These are phyloP conservation scores for Chrysoporthe austroafricana DNA, from an alignment of 2,329 filamentous ascomycete genomes.

Conservation along the genomic window DNA sequence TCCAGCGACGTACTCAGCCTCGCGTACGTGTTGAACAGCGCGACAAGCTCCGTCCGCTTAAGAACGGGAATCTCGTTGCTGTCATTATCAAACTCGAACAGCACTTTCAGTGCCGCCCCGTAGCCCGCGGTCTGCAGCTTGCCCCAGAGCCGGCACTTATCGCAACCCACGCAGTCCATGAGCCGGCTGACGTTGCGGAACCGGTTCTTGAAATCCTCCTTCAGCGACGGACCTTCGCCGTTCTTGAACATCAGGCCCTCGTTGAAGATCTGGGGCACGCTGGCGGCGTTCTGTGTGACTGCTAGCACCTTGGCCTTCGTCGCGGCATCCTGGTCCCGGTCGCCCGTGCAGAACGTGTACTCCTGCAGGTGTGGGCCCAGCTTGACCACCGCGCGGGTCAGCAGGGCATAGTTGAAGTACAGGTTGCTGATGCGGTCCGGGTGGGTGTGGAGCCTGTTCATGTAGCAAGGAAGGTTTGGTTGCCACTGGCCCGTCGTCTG, in stretches of 20 bases:
- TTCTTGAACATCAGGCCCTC: slow-evolving; percentile 94
- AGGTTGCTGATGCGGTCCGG: slow-evolving; percentile 95
- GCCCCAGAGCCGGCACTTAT: slow-evolving; percentile 98
- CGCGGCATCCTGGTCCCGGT: slow-evolving; percentile 73
- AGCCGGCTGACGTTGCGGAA: slow-evolving; percentile 96
- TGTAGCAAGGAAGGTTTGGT: slow-evolving; percentile 89
- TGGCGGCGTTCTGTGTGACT: slow-evolving; percentile 72
- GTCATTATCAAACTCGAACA: slow-evolving; percentile 85
- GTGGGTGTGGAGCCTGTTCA: slow-evolving; percentile 77
- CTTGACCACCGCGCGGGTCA: slow-evolving; percentile 89
- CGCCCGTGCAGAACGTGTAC: slow-evolving; percentile 93
- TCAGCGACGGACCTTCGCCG: slow-evolving; percentile 74
- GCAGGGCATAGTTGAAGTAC: slow-evolving; percentile 98
- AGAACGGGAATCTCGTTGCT: slow-evolving; percentile 69
- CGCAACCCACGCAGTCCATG: slow-evolving; percentile 98
- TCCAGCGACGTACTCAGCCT: slow-evolving; percentile 81
- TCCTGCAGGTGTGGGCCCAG: slow-evolving; percentile 75
- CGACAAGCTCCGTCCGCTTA: slow-evolving; percentile 88
- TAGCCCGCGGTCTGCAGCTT: slow-evolving; percentile 96
- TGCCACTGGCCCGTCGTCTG: slow-evolving; percentile 93
- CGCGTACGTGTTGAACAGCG: slow-evolving; percentile 91
- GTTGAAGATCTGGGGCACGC: slow-evolving; percentile 83
- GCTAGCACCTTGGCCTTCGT: slow-evolving; percentile 83
- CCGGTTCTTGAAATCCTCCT: slow-evolving; percentile 95
- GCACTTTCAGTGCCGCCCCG: slow-evolving; percentile 89